These are phyloP conservation scores for Candida ovalis DNA, from an alignment of 805 yeast species.

Conservation along the genomic window DNA sequence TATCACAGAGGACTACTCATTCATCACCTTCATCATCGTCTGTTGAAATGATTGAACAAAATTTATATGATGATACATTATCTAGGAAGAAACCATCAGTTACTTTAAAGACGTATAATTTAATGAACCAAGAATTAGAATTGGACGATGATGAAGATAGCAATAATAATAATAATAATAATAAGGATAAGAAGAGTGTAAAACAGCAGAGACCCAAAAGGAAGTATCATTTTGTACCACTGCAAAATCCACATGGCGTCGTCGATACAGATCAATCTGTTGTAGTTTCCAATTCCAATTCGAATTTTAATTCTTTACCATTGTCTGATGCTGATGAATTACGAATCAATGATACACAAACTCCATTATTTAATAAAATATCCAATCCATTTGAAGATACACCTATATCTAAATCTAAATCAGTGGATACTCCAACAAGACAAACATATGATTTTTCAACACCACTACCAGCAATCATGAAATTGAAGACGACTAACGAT, in stretches of 20 bases:
- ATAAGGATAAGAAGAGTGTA: neutral
- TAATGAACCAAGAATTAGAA: neutral
- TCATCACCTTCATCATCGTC: neutral
- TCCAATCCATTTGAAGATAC: conserved; percentile 37
- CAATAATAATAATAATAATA: too few relatives aligned
- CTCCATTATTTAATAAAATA: conserved; percentile 28
- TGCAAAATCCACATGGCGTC: too few relatives aligned
- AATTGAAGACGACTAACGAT: neutral
- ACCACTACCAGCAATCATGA: conserved; percentile 2
- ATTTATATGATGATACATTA: neutral
- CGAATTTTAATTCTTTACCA: neutral
- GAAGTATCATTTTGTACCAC: neutral
- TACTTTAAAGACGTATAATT: neutral
- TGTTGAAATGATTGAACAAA: neutral
- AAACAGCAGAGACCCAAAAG: neutral
- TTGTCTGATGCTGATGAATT: conserved; percentile 1
- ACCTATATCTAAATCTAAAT: conserved; percentile 18
- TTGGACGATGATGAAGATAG: neutral
- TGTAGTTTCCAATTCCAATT: neutral
- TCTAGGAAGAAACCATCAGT: neutral
- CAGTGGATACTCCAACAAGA: conserved; percentile 10
- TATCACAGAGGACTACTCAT: neutral
- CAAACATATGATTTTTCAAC: neutral
- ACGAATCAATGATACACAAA: conserved; percentile 16
- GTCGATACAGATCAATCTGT: neutral